Evolutionary conservation across 2,329 filamentous ascomycete genomes (phyloP).

Genomic region (Colletotrichum ledebouriae): DNA sequence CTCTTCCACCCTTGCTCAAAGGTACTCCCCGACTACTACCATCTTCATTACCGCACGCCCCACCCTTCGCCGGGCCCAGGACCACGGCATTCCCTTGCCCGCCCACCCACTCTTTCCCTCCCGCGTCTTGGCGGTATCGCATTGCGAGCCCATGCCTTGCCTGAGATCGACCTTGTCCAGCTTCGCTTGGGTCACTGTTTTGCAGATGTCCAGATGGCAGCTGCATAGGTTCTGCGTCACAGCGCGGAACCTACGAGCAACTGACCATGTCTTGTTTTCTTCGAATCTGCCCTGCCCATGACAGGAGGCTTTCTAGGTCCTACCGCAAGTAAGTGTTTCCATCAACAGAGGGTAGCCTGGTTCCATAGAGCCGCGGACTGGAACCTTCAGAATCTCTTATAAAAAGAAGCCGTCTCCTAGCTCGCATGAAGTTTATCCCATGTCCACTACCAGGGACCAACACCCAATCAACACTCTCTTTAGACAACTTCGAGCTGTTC

Average conservation of each 20-base stretch:
- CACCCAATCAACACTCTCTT: background rate
- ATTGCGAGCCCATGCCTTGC: slow-evolving; percentile 5
- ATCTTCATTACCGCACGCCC: slow-evolving; percentile 15
- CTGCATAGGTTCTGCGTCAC: slow-evolving; percentile 39
- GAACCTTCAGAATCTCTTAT: slow-evolving; percentile 25
- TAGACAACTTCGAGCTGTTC: background rate
- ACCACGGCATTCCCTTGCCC: slow-evolving; percentile 20
- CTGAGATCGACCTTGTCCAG: slow-evolving; percentile 1
- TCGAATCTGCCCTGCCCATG: slow-evolving; percentile 40
- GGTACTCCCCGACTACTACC: background rate
- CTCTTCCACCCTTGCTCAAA: slow-evolving; percentile 6
- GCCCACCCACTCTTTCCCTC: background rate
- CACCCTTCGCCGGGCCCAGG: slow-evolving; percentile 2
- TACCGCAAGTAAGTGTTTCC: slow-evolving; percentile 7
- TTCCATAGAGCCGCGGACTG: no score
- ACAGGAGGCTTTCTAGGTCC: slow-evolving; percentile 34
- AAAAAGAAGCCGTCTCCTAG: slow-evolving; percentile 21
- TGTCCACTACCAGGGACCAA: background rate
- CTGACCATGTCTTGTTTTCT: slow-evolving; percentile 18
- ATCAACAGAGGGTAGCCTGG: slow-evolving; percentile 8
- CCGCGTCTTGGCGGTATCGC: slow-evolving; percentile 13
- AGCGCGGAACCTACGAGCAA: slow-evolving; percentile 30
- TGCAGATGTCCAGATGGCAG: slow-evolving; percentile 24
- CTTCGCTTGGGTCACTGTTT: slow-evolving; percentile 14
- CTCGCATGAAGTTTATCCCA: background rate